Percentiles rank a stretch among this genome's conserved stretches.
These are phyloP conservation scores for Moricandia moricandioides DNA, from an alignment of 345 rosid genomes.

Conservation along the genomic window DNA sequence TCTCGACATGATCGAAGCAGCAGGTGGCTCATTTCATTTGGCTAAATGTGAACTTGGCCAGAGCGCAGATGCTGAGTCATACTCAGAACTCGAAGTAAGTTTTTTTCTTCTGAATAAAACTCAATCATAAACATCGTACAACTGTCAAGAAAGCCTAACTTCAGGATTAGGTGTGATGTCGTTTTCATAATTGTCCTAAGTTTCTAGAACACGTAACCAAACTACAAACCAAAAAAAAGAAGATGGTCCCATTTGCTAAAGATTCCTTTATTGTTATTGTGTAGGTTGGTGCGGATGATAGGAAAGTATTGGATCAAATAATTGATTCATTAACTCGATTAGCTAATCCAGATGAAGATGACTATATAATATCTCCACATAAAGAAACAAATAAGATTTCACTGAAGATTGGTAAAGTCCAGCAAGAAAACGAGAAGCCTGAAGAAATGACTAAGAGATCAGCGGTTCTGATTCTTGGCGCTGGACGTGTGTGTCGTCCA, in stretches of 20 bases:
- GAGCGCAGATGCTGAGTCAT: constrained; percentile 59
- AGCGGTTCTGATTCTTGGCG: constrained; percentile 76
- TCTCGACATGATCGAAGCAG: constrained; percentile 80
- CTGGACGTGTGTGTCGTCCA: constrained; percentile 62
- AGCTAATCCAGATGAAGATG: constrained; percentile 52
- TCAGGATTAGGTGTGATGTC: constrained; percentile 25
- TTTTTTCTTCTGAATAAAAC: background rate
- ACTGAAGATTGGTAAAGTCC: constrained; percentile 51
- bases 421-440: constrained; percentile 43
- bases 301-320: constrained; percentile 71
- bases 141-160: constrained; percentile 2
- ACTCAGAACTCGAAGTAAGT: constrained; percentile 89
- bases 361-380: constrained; percentile 19
- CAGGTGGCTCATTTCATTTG: constrained; percentile 88
- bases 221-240: constrained; percentile 20
- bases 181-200: constrained; percentile 16
- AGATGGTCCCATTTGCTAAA: constrained; percentile 21
- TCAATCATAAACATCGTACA: background rate
- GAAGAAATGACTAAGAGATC: constrained; percentile 39
- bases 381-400: constrained; percentile 48
- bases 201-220: constrained; percentile 22
- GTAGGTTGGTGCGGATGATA: constrained; percentile 90
- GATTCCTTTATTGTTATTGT: constrained; percentile 29
- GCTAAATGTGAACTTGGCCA: constrained; percentile 88
- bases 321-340: constrained; percentile 79